phyloP scores from a whole-genome alignment of 2,329 filamentous ascomycete species.

The Kalaharituber pfeilii region DNA sequence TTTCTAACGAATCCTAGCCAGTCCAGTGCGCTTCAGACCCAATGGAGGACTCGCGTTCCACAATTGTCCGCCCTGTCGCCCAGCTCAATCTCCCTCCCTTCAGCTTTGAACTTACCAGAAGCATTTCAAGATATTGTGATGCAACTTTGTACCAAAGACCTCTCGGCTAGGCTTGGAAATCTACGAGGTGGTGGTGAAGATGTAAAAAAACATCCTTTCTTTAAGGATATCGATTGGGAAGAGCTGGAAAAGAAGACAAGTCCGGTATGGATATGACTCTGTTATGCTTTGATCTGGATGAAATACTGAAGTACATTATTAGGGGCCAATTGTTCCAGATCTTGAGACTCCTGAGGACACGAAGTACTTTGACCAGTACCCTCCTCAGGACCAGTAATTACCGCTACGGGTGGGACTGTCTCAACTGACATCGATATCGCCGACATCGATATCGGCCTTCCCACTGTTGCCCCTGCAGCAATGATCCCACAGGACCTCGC shows the following conservation, averaged over 20 bases:
- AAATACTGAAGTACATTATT: conserved; percentile 1
- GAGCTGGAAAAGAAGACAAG: conserved; percentile 46
- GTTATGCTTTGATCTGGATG: background rate
- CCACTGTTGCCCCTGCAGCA: too few species aligned
- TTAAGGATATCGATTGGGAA: conserved; percentile 56
- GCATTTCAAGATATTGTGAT: conserved; percentile 59
- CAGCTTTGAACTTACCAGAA: conserved; percentile 32
- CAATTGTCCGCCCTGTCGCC: too few species aligned
- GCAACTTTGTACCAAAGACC: conserved; percentile 60
- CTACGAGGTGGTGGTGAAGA: conserved; percentile 53
- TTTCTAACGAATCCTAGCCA: too few species aligned
- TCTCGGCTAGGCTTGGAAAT: conserved; percentile 60
- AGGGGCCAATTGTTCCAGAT: conserved; percentile 55
- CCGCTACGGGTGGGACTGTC: too few species aligned
- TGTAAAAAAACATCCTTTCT: conserved; percentile 64
- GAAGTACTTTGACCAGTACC: conserved; percentile 65
- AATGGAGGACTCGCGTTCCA: too few species aligned
- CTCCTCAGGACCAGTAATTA: conserved; percentile 44
- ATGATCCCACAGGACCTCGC: too few species aligned
- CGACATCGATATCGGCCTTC: too few species aligned
- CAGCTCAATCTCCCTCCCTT: conserved; percentile 59
- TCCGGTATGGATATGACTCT: conserved; percentile 27
- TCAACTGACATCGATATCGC: too few species aligned
- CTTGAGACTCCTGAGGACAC: conserved; percentile 56
- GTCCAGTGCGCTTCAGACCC: too few species aligned